Percentiles rank a stretch among this genome's conserved stretches.
phyloP scores from a whole-genome alignment of 257 asterid species.

The Solanum pennellii region DNA sequence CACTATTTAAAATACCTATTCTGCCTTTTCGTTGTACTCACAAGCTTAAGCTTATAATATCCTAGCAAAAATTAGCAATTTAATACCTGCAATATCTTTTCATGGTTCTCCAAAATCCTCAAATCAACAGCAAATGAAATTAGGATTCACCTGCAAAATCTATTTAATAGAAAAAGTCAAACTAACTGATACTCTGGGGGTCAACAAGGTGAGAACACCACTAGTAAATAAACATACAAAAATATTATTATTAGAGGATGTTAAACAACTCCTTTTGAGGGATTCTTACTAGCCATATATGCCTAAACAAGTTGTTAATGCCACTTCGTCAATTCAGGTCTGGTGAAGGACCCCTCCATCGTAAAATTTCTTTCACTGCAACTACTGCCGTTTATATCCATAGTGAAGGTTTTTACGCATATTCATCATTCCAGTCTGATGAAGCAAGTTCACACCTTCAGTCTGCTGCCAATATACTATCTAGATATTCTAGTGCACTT shows the following conservation, averaged over 20 bases:
- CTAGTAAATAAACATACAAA: neutral
- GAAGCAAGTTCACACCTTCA: neutral
- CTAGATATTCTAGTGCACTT: conserved; percentile 22
- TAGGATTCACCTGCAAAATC: neutral
- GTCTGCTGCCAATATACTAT: conserved; percentile 19
- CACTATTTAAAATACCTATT: neutral
- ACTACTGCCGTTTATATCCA: neutral
- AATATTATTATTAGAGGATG: neutral
- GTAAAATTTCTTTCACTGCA: neutral
- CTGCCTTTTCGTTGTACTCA: neutral
- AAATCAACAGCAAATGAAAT: neutral
- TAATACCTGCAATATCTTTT: neutral
- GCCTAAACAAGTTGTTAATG: neutral
- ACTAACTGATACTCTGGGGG: neutral
- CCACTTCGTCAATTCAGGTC: neutral
- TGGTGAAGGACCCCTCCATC: neutral
- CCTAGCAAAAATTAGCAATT: neutral
- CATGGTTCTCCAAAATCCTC: neutral
- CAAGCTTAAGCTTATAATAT: neutral
- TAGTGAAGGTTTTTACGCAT: neutral
- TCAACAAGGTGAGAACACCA: neutral
- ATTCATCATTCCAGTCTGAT: neutral
- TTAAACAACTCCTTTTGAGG: neutral
- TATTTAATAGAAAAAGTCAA: neutral
- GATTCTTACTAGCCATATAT: neutral